Evolutionary conservation across 2,329 filamentous ascomycete species (phyloP).

Genomic region (Fusarium globosum): DNA sequence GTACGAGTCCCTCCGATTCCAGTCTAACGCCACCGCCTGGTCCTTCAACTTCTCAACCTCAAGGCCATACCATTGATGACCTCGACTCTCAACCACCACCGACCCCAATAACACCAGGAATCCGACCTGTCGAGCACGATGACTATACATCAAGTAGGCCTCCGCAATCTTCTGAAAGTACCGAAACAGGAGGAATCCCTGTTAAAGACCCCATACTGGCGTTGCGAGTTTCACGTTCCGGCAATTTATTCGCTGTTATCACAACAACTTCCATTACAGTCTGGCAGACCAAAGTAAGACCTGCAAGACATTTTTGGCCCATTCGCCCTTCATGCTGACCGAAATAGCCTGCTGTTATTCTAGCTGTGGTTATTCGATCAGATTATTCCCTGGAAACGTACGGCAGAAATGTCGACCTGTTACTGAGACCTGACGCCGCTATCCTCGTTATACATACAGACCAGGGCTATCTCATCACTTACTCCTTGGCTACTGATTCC

Average conservation of each 20-base stretch:
- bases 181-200: slow-evolving; percentile 52
- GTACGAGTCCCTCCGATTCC: slow-evolving; percentile 51
- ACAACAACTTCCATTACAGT: slow-evolving; percentile 87
- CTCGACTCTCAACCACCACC: slow-evolving; percentile 50
- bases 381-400: slow-evolving; percentile 82
- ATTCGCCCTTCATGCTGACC: slow-evolving; percentile 22
- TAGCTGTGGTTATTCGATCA: slow-evolving; percentile 88
- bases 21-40: slow-evolving; percentile 36
- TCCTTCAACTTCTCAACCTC: slow-evolving; percentile 37
- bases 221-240: slow-evolving; percentile 80
- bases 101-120: slow-evolving; percentile 67
- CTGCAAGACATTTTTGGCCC: not conserved
- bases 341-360: slow-evolving; percentile 82
- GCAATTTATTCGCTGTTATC: slow-evolving; percentile 87
- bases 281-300: slow-evolving; percentile 90
- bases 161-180: slow-evolving; percentile 42
- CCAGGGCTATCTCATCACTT: slow-evolving; percentile 90
- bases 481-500: slow-evolving; percentile 87
- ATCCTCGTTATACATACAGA: slow-evolving; percentile 92
- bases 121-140: slow-evolving; percentile 69
- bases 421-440: slow-evolving; percentile 89
- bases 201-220: slow-evolving; percentile 76
- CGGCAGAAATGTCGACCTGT: slow-evolving; percentile 83
- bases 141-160: slow-evolving; percentile 46
- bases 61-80: slow-evolving; percentile 48